Evolutionary conservation across 345 rosid species (phyloP).

Genomic region (Turritis glabra): DNA sequence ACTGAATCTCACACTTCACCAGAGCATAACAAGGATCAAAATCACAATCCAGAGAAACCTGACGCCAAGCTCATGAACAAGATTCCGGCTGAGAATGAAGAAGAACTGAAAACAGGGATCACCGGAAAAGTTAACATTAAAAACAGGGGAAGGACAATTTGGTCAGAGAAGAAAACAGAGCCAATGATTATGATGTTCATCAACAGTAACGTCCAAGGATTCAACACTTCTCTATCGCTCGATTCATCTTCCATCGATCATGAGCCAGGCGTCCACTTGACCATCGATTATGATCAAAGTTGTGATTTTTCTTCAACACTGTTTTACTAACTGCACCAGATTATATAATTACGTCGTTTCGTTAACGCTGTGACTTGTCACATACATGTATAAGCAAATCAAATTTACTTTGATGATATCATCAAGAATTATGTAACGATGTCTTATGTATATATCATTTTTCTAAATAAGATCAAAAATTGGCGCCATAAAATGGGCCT

Average conservation of each 20-base stretch:
- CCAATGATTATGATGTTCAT: conserved; percentile 18
- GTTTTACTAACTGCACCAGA: background rate
- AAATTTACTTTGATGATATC: no score
- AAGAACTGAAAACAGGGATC: background rate
- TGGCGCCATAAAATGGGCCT: no score
- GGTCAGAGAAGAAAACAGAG: conserved; percentile 1
- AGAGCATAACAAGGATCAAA: background rate
- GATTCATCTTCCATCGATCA: conserved; percentile 35
- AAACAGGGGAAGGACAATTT: background rate
- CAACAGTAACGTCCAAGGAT: conserved; percentile 38
- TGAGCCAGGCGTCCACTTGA: conserved; percentile 38
- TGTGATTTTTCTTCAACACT: conserved; percentile 6
- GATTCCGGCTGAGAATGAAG: background rate
- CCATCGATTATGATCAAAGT: background rate
- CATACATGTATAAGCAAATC: no score
- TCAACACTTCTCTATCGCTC: conserved; percentile 34
- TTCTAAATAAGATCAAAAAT: no score
- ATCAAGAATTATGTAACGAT: no score
- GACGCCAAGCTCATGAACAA: background rate
- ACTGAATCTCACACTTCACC: background rate
- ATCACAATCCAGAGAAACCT: background rate
- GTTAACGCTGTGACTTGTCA: no score
- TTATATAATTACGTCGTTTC: no score
- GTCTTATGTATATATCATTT: no score
- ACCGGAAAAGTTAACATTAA: background rate